Base-by-base conservation (phyloP, 441 rosid species). In the Theobroma grandiflorum region DNA sequence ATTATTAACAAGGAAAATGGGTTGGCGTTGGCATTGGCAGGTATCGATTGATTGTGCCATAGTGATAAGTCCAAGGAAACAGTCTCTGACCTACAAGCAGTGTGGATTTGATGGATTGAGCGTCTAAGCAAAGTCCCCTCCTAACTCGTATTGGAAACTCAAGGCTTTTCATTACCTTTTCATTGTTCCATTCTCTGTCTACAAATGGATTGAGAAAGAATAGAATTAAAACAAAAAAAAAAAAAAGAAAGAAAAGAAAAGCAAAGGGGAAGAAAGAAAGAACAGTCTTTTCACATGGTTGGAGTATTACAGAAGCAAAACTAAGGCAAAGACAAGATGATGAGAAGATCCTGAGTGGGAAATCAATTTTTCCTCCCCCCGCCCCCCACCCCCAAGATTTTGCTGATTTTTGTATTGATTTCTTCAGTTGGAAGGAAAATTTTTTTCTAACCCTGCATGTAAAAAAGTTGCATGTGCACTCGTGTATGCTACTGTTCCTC, bases 61-160 rank as follows among this genome's bases (percentile, higher is more conserved):
- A 69, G 98, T 86, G 79, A 93, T 97, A 45, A 97, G 98, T 85
- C 98, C 98, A 33, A 91, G 92, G 86, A 94, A 91, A 86, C 98
- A 97, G 84, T 82, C 98, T 78, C 90, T 97, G 50, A 93, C 93
- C 4, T 88, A 89, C 89, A 97, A 97, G 92, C 98, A 94, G 77
- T 97, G 98, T 84, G 98, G 99, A 66, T 97, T 97, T 78, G 98
- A 95, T 82, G 99, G 99, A 69, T 79, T 97, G 79, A 88, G 85
- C 72, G 95, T 96, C 79, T 95, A 69, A 68, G 65, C 78, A 72
- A 76, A 74, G 66, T 73, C 71, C 67, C 73, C 55, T 66, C 59
- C 71, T 42, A 78, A 77, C 22, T 62, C 65, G 8, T 14, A 38
- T 26, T 47, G 15, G 12, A 37, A 61, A 22, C 10, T 38, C 4